phyloP scores from a whole-genome alignment of 768 basidiomycete genomes.

The Kwoniella heveanensis region DNA sequence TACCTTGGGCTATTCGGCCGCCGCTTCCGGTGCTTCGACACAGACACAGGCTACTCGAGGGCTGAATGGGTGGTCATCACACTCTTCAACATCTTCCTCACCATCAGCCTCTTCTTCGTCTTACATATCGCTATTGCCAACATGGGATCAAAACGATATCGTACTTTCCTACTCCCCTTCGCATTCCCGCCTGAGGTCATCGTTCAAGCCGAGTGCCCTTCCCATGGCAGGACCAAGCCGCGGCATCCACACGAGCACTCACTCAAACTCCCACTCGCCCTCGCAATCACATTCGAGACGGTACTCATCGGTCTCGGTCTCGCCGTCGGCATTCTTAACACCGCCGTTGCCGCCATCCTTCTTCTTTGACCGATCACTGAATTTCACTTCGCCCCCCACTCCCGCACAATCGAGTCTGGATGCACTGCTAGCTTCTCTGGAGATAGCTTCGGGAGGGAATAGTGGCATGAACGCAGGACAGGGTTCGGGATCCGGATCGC shows the following conservation, averaged over 20 bases:
- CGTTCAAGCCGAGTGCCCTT: background rate
- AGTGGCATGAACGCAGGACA: background rate
- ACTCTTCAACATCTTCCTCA: slow-evolving; percentile 2
- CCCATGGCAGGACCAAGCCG: background rate
- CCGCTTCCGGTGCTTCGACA: slow-evolving; percentile 7
- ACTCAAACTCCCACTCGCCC: background rate
- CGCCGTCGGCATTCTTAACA: slow-evolving; percentile 22
- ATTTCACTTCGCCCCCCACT: slow-evolving; percentile 12
- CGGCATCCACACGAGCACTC: background rate
- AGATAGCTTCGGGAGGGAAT: slow-evolving; percentile 3
- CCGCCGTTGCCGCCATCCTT: slow-evolving; percentile 26
- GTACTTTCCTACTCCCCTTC: slow-evolving; percentile 10
- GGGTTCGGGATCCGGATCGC: background rate
- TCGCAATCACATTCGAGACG: slow-evolving; percentile 1
- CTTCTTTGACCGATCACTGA: slow-evolving; percentile 14
- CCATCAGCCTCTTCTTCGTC: slow-evolving; percentile 12
- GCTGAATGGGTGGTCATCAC: slow-evolving; percentile 15
- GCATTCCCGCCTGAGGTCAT: background rate
- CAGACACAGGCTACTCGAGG: too few species aligned
- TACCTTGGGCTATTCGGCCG: slow-evolving; percentile 14
- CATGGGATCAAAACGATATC: slow-evolving; percentile 36
- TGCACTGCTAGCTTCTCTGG: slow-evolving; percentile 13
- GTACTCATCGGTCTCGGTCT: slow-evolving; percentile 17
- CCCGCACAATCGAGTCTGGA: slow-evolving; percentile 23
- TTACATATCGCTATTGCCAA: slow-evolving; percentile 30